These are phyloP conservation scores for Toxicodendron radicans DNA, from an alignment of 345 rosid genomes.

Conservation along the genomic window DNA sequence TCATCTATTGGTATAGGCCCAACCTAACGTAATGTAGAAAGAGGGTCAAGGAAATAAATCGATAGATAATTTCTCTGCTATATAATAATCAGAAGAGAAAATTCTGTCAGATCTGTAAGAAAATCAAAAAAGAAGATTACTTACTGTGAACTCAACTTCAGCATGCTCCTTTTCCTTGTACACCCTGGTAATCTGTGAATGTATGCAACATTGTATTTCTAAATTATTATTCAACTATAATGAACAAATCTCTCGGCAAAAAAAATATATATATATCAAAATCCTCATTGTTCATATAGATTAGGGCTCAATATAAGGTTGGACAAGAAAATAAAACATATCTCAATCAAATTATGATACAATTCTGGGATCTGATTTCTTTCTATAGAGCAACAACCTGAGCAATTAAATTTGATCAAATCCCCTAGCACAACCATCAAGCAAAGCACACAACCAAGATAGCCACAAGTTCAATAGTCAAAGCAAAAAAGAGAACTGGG, in stretches of 20 bases:
- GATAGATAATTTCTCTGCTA: slow-evolving; percentile 12
- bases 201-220: slow-evolving; percentile 20
- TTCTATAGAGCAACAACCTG: slow-evolving; percentile 2
- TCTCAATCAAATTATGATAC: slow-evolving; percentile 5
- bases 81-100: not conserved
- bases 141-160: slow-evolving; percentile 88
- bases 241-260: not conserved
- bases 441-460: not conserved
- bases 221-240: slow-evolving; percentile 17
- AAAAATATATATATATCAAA: slow-evolving; percentile 15
- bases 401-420: not conserved
- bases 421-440: not conserved
- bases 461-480: not conserved
- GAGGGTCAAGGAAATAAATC: slow-evolving; percentile 22
- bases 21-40: slow-evolving; percentile 44
- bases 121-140: slow-evolving; percentile 32
- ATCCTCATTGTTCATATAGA: not conserved
- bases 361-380: slow-evolving; percentile 3
- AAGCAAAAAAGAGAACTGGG: not conserved
- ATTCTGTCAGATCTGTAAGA: not conserved
- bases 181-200: slow-evolving; percentile 67
- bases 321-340: slow-evolving; percentile 1
- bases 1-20: slow-evolving; percentile 93
- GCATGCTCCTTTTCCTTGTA: slow-evolving; percentile 87
- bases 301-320: not conserved